Evolutionary conservation across 345 rosid genomes (phyloP).

Genomic region (Theobroma cacao): DNA sequence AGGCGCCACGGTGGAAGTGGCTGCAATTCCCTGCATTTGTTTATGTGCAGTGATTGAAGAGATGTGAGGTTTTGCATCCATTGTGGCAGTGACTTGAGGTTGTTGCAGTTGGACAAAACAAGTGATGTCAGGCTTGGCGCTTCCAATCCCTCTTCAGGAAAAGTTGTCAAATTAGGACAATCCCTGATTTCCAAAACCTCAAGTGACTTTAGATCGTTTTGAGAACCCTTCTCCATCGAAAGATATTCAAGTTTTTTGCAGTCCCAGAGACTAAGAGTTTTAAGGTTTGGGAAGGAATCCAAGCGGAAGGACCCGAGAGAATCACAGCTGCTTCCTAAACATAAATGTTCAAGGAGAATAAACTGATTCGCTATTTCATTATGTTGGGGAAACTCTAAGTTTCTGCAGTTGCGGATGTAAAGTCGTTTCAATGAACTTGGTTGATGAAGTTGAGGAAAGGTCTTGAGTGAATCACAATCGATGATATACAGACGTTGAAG

Average conservation of each 20-base stretch:
- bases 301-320: background rate
- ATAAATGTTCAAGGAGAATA: background rate
- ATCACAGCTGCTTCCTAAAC: background rate
- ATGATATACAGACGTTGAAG: background rate
- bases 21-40: conserved; percentile 12
- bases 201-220: background rate
- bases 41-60: conserved; percentile 19
- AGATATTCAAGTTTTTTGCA: background rate
- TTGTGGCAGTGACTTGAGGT: conserved; percentile 15
- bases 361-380: background rate
- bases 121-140: conserved; percentile 6
- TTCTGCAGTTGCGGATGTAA: background rate
- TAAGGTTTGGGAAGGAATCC: background rate
- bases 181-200: background rate
- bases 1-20: conserved; percentile 8
- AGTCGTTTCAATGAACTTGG: background rate
- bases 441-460: background rate
- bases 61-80: conserved; percentile 11
- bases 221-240: background rate
- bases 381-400: background rate
- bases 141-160: conserved; percentile 2
- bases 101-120: conserved; percentile 7
- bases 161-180: background rate
- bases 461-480: background rate
- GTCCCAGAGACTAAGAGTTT: background rate